phyloP scores from a whole-genome alignment of 1,139 yeast species.

The Eremothecium cymbalariae region DNA sequence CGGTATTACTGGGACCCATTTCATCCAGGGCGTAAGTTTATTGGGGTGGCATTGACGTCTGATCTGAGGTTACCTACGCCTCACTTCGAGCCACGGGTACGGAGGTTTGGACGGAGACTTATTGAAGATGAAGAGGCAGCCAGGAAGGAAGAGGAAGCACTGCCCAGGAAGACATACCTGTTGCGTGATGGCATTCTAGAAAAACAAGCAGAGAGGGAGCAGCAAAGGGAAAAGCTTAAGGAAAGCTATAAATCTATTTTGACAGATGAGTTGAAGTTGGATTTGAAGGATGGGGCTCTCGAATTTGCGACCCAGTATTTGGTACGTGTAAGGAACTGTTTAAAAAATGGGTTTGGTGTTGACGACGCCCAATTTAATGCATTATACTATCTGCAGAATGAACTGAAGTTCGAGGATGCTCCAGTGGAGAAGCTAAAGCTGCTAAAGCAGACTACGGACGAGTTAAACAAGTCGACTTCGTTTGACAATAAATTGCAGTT shows the following conservation, averaged over 20 bases:
- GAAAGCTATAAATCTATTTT: constrained; percentile 26
- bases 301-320: constrained; percentile 45
- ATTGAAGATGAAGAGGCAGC: constrained; percentile 47
- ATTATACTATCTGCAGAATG: constrained; percentile 44
- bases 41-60: constrained; percentile 71
- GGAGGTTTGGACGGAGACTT: constrained; percentile 72
- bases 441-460: constrained; percentile 23
- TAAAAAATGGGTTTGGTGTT: constrained; percentile 43
- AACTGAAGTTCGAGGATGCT: constrained; percentile 38
- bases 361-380: constrained; percentile 55
- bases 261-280: constrained; percentile 27
- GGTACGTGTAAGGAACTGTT: constrained; percentile 40
- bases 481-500: constrained; percentile 38
- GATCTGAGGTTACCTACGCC: constrained; percentile 70
- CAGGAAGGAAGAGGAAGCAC: constrained; percentile 41
- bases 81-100: constrained; percentile 76
- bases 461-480: constrained; percentile 22
- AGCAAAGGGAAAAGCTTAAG: constrained; percentile 32
- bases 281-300: constrained; percentile 34
- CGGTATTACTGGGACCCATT: constrained; percentile 92
- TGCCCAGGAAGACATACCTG: constrained; percentile 46
- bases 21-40: constrained; percentile 86
- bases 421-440: constrained; percentile 36
- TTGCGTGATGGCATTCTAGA: constrained; percentile 45
- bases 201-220: constrained; percentile 35